phyloP scores from a whole-genome alignment of 2,329 filamentous ascomycete genomes.

The Niveomyces coronatus region DNA sequence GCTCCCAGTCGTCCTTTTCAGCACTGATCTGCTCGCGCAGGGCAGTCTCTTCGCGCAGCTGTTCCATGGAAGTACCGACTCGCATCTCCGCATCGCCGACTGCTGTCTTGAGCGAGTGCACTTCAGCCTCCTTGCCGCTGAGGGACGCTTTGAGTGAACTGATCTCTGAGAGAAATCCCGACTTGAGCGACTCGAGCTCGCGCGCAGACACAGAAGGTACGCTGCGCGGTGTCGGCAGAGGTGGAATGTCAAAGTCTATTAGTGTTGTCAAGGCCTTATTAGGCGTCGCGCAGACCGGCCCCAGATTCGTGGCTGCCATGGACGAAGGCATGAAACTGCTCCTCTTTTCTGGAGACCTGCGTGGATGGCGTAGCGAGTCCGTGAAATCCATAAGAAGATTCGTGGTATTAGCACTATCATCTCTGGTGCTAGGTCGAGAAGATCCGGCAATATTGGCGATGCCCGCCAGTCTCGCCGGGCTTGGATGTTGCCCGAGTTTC shows the following conservation, averaged over 20 bases:
- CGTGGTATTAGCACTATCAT: slow-evolving; percentile 51
- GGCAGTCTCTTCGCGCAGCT: slow-evolving; percentile 65
- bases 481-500: slow-evolving; percentile 49
- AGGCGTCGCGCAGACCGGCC: slow-evolving; percentile 30
- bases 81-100: slow-evolving; percentile 85
- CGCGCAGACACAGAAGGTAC: slow-evolving; percentile 84
- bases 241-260: slow-evolving; percentile 74
- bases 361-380: slow-evolving; percentile 49
- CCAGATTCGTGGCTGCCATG: slow-evolving; percentile 20
- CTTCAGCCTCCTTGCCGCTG: slow-evolving; percentile 87
- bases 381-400: slow-evolving; percentile 84
- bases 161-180: slow-evolving; percentile 81
- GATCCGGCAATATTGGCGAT: slow-evolving; percentile 25
- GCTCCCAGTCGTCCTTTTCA: slow-evolving; percentile 77
- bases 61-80: slow-evolving; percentile 76
- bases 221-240: slow-evolving; percentile 82
- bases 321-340: slow-evolving; percentile 19
- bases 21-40: slow-evolving; percentile 60
- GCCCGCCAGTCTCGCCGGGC: slow-evolving; percentile 44
- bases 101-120: slow-evolving; percentile 74
- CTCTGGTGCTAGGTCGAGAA: slow-evolving; percentile 21
- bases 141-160: slow-evolving; percentile 88
- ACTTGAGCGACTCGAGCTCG: slow-evolving; percentile 88
- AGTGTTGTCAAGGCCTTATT: slow-evolving; percentile 53
- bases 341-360: slow-evolving; percentile 38